Base-by-base conservation (phyloP, 805 yeast species). In the Yarrowia divulgata region DNA sequence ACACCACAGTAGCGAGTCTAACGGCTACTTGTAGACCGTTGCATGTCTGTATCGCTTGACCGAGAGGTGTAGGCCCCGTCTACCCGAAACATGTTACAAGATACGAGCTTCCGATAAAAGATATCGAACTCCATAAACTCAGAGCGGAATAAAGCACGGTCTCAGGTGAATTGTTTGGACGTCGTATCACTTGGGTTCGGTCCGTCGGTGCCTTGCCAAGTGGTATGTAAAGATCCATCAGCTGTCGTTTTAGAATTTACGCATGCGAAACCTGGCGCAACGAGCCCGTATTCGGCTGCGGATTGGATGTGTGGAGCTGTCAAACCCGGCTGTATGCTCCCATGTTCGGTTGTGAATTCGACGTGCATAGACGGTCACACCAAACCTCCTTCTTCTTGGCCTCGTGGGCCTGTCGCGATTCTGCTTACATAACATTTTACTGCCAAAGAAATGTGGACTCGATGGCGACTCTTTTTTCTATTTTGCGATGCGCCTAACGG, bases 161-260 rank as follows among this genome's bases (percentile, higher is more conserved):
- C 52, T 48, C 52, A 48, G 52, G 29, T 48, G 52, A 48, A 48
- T 48, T 48, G 52, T 48, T 46, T 48, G 18, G 4, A 6, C 13
- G 18, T 5, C 52, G 52, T 48, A 48, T 48, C 35, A 1, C 18
- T 23, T 4, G 4, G n/a, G 16, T 14, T 48, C 52, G 35, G 52
- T 14, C 34, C 52, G 52, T 43, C 6, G 29, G 8, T 23, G 48
- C 23, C 8, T 19, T 2, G 29, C 29, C 2, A 23, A 23, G 29
- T 23, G 2, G 29, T 23, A 23, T 23, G 29, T 23, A 23, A n/a
- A n/a, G n/a, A n/a, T n/a, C n/a, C n/a, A n/a, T 14, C 50, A 9
- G 9, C 32, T 13, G 34, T 16, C 32, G 3, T 14, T 49, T 49
- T 49, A 32, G 54, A n/a, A 49, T 49, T 49, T 19, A 49, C 39